Conservation (phyloP, 176 grass and related monocot genomes). For the Lolium rigidum region DNA sequence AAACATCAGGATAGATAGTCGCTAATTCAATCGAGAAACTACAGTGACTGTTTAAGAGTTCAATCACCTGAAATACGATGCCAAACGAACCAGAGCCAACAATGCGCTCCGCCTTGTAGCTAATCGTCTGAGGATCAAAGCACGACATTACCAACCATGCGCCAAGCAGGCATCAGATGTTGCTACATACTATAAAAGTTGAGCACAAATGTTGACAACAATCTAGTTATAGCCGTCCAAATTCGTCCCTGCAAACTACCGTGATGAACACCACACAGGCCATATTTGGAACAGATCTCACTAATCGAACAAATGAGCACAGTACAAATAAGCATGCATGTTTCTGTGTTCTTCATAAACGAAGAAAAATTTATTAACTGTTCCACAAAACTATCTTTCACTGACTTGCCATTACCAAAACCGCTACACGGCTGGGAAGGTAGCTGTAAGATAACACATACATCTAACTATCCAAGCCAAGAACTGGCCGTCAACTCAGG, state of each 20-base stretch:
- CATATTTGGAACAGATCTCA: slow-evolving; percentile 3
- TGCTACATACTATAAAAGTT: slow-evolving; percentile 1
- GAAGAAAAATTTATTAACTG: background rate
- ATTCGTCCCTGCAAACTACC: background rate
- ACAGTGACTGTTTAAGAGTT: background rate
- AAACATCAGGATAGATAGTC: background rate
- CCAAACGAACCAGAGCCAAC: slow-evolving; percentile 49
- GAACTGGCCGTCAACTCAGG: slow-evolving; percentile 1
- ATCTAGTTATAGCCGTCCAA: background rate
- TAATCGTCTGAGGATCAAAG: slow-evolving; percentile 47
- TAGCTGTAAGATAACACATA: background rate
- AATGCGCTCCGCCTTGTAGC: slow-evolving; percentile 44
- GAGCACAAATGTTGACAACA: background rate
- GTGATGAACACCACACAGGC: slow-evolving; percentile 6
- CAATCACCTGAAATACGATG: slow-evolving; percentile 46
- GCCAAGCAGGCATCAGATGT: background rate
- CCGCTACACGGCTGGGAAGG: background rate
- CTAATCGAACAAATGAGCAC: background rate
- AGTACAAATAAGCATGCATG: background rate
- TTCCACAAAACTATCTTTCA: slow-evolving; percentile 2
- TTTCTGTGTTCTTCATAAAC: background rate
- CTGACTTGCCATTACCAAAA: slow-evolving; percentile 15
- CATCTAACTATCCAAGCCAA: background rate
- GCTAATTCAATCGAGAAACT: background rate
- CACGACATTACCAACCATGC: background rate